Percentiles rank a stretch among this genome's conserved stretches.
Evolutionary conservation across 768 basidiomycete species (phyloP).

Genomic region (Amanita fuliginea): DNA sequence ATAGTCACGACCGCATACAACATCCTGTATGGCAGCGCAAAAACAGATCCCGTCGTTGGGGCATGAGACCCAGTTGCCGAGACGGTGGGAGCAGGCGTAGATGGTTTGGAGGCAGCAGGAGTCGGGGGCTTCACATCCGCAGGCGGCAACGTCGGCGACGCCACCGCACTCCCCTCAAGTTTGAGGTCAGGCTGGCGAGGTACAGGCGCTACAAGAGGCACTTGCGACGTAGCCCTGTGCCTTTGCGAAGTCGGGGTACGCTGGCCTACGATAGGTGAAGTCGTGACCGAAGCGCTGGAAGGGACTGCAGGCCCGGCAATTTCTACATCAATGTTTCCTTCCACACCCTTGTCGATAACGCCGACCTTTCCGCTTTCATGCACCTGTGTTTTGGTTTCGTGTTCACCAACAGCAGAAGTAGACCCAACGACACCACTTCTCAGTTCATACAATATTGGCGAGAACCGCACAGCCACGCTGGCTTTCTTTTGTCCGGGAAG

Average conservation of each 20-base stretch:
- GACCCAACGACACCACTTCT: conserved; percentile 40
- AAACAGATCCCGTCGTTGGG: conserved; percentile 49
- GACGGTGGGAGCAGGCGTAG: conserved; percentile 30
- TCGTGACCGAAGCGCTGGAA: conserved; percentile 1
- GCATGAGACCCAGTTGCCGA: conserved; percentile 5
- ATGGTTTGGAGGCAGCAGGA: conserved; percentile 46
- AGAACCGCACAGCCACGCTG: conserved; percentile 88
- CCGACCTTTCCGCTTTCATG: conserved; percentile 5
- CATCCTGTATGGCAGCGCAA: conserved; percentile 89
- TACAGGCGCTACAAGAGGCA: conserved; percentile 33
- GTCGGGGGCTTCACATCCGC: conserved; percentile 51
- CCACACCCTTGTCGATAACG: conserved; percentile 49
- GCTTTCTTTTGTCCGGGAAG: conserved; percentile 95
- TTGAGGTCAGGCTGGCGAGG: conserved; percentile 27
- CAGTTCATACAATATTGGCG: conserved; percentile 88
- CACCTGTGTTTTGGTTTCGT: conserved; percentile 23
- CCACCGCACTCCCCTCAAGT: conserved; percentile 8
- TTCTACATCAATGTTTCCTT: conserved; percentile 52
- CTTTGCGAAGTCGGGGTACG: conserved; percentile 15
- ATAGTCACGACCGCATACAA: conserved; percentile 93
- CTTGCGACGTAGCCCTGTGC: conserved; percentile 8
- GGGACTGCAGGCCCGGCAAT: conserved; percentile 26
- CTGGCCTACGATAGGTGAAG: conserved; percentile 11
- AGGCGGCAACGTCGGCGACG: conserved; percentile 22
- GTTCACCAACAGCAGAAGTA: conserved; percentile 20